Evolutionary conservation across 75 land plant genomes (phyloP).

Genomic region (Chamaecyparis obtusa): DNA sequence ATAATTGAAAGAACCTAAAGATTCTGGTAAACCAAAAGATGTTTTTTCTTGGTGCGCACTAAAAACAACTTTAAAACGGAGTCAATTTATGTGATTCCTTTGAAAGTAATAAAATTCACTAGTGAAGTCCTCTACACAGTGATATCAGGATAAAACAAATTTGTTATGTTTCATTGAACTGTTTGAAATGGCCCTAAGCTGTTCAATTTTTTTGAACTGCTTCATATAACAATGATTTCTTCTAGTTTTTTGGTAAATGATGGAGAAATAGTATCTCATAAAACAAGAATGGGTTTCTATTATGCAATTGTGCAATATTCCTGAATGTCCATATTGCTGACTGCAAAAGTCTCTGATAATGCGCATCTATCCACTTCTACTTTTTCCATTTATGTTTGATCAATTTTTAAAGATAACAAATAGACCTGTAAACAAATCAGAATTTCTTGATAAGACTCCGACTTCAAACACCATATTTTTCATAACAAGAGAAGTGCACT

Average conservation of each 20-base stretch:
- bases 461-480: too few relatives aligned
- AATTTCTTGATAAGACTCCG: too few relatives aligned
- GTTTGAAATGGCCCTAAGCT: background rate
- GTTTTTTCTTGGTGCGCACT: background rate
- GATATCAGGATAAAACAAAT: background rate
- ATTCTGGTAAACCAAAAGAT: too few relatives aligned
- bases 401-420: too few relatives aligned
- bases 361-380: background rate
- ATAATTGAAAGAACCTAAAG: too few relatives aligned
- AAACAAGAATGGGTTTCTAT: background rate
- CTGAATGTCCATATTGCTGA: background rate
- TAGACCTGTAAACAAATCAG: too few relatives aligned
- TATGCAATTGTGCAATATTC: background rate
- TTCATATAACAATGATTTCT: background rate
- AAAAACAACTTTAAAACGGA: background rate
- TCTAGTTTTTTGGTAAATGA: background rate
- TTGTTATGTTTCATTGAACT: background rate
- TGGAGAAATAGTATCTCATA: background rate
- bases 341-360: background rate
- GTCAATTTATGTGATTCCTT: background rate
- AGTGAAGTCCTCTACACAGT: background rate
- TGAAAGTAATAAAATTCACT: background rate
- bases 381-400: background rate
- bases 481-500: too few relatives aligned
- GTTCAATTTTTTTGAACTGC: background rate